These are phyloP conservation scores for Trichoderma harzianum DNA, from an alignment of 2,329 filamentous ascomycete species.

Conservation along the genomic window DNA sequence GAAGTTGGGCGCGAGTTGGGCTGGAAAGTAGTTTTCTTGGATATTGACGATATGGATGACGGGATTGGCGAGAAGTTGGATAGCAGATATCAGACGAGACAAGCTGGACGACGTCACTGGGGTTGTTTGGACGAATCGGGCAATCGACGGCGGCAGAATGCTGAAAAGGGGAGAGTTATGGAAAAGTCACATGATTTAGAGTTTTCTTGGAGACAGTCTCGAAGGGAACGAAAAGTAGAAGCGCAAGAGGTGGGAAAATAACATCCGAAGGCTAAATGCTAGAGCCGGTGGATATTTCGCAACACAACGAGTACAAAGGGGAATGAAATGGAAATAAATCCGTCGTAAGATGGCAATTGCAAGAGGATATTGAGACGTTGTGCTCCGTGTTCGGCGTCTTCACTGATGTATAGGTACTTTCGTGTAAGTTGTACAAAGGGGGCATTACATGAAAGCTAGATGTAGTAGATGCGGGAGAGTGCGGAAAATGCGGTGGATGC, in stretches of 20 bases:
- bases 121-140: background rate
- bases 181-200: background rate
- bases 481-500: background rate
- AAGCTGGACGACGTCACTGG: slow-evolving; percentile 3
- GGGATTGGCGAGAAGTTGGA: background rate
- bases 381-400: background rate
- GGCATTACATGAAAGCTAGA: background rate
- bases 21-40: background rate
- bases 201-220: background rate
- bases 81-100: background rate
- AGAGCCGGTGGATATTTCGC: background rate
- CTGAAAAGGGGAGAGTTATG: background rate
- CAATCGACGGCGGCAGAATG: background rate
- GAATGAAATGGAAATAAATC: background rate
- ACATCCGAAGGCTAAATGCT: slow-evolving; percentile 4
- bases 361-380: background rate
- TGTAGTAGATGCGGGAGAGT: background rate
- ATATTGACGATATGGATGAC: background rate
- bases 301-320: background rate
- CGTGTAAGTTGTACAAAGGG: background rate
- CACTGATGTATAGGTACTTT: background rate
- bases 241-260: slow-evolving; percentile 14
- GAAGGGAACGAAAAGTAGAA: background rate
- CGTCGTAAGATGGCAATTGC: background rate
- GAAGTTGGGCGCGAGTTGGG: background rate